Evolutionary conservation across 2,329 filamentous ascomycete genomes (phyloP).

Genomic region (Paecilomyces fulvus): DNA sequence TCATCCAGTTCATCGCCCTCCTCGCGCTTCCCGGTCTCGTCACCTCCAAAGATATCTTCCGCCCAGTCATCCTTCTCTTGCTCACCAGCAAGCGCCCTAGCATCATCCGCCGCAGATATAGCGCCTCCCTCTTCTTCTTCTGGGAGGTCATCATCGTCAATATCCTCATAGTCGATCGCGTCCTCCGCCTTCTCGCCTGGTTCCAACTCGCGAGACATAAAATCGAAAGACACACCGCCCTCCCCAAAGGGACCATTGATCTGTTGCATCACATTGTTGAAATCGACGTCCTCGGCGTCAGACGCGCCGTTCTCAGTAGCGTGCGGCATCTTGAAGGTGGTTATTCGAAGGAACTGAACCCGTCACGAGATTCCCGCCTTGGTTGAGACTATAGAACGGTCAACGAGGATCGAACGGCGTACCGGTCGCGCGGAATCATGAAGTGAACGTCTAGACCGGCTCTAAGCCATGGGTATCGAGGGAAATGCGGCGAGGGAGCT

Average conservation of each 20-base stretch:
- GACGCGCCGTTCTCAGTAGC: slow-evolving; percentile 21
- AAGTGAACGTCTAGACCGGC: slow-evolving; percentile 6
- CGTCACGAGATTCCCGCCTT: not conserved
- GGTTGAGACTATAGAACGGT: not conserved
- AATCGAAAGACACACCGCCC: slow-evolving; percentile 29
- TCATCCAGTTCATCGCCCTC: slow-evolving; percentile 38
- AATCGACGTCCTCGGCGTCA: slow-evolving; percentile 29
- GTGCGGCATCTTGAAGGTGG: slow-evolving; percentile 28
- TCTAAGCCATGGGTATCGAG: slow-evolving; percentile 2
- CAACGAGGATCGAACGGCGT: not conserved
- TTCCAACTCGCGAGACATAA: slow-evolving; percentile 32
- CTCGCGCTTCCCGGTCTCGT: slow-evolving; percentile 15
- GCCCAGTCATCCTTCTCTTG: slow-evolving; percentile 32
- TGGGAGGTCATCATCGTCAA: slow-evolving; percentile 82
- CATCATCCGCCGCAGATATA: slow-evolving; percentile 21
- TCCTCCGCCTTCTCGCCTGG: slow-evolving; percentile 76
- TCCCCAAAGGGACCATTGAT: slow-evolving; percentile 29
- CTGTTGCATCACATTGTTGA: slow-evolving; percentile 34
- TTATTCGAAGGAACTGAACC: not conserved
- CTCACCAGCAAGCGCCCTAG: slow-evolving; percentile 53
- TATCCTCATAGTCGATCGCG: slow-evolving; percentile 83
- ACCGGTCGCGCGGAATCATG: not conserved
- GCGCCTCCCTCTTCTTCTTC: slow-evolving; percentile 51
- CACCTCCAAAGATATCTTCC: slow-evolving; percentile 16
- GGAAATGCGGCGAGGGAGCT: not conserved